A percentile compares a stretch with the other conserved stretches of the same genome.
Evolutionary conservation across 768 basidiomycete species (phyloP).

Genomic region (Mycena rebaudengoi): DNA sequence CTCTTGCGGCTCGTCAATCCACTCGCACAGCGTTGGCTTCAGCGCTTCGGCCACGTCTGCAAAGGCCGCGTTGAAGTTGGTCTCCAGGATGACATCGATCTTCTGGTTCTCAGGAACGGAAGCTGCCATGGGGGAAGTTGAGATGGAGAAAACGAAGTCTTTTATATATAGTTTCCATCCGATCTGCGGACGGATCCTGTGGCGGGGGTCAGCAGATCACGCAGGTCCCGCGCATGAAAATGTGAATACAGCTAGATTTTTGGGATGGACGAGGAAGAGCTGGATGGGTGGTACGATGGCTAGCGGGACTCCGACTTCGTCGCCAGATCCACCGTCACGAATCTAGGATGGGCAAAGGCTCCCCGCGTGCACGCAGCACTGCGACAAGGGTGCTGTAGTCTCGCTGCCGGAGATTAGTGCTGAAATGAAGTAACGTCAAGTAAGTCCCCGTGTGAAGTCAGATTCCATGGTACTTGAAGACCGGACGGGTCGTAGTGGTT

Average conservation of each 20-base stretch:
- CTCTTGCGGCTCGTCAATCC: conserved; percentile 6
- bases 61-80: conserved; percentile 12
- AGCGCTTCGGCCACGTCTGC: conserved; percentile 1
- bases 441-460: too few species aligned
- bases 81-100: conserved; percentile 9
- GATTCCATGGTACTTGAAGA: too few species aligned
- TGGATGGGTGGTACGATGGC: too few species aligned
- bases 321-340: too few species aligned
- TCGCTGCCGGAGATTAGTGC: too few species aligned
- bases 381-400: too few species aligned
- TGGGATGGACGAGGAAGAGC: conserved; percentile 3
- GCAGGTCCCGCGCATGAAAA: conserved; percentile 4
- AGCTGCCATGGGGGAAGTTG: not conserved
- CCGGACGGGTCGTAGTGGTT: too few species aligned
- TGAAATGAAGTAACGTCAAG: too few species aligned
- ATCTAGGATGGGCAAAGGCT: too few species aligned
- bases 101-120: conserved; percentile 8
- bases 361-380: too few species aligned
- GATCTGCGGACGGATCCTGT: conserved; percentile 6
- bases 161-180: conserved; percentile 3
- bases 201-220: conserved; percentile 5
- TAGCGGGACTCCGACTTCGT: too few species aligned
- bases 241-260: conserved; percentile 5
- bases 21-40: conserved; percentile 4
- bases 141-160: conserved; percentile 6